Conservation (phyloP, 2,329 filamentous ascomycete genomes). For the Diaporthe amygdali region DNA sequence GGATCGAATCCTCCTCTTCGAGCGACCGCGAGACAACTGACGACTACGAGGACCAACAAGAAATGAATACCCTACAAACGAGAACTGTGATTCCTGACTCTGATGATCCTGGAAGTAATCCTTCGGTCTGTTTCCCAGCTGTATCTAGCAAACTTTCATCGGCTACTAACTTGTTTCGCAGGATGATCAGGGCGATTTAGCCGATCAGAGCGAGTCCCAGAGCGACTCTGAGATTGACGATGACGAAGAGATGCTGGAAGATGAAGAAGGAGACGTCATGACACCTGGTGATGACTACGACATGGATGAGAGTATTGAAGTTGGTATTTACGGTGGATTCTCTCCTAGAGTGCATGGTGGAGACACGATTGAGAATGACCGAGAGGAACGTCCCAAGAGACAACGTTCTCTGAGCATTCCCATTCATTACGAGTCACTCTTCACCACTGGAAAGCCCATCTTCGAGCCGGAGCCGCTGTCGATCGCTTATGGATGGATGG, state of each 20-base stretch:
- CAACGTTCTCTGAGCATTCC: neutral
- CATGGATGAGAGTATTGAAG: no score
- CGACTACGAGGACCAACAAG: neutral
- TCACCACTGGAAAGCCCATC: neutral
- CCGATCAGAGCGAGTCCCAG: neutral
- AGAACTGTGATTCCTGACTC: neutral
- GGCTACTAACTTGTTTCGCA: neutral
- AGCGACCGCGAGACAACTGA: no score
- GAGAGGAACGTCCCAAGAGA: neutral
- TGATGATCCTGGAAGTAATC: neutral
- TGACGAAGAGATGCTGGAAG: neutral
- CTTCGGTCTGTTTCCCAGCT: neutral
- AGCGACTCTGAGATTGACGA: neutral
- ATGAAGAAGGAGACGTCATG: neutral
- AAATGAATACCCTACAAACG: neutral
- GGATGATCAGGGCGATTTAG: neutral
- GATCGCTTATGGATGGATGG: constrained; percentile 14
- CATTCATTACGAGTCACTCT: neutral
- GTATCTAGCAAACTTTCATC: neutral
- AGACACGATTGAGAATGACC: no score
- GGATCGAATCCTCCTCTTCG: neutral
- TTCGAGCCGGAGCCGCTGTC: neutral
- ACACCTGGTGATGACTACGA: neutral
- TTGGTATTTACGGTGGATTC: no score
- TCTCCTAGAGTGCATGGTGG: no score